Evolutionary conservation across 2,329 filamentous ascomycete genomes (phyloP).

Genomic region (Penicillium sp.): DNA sequence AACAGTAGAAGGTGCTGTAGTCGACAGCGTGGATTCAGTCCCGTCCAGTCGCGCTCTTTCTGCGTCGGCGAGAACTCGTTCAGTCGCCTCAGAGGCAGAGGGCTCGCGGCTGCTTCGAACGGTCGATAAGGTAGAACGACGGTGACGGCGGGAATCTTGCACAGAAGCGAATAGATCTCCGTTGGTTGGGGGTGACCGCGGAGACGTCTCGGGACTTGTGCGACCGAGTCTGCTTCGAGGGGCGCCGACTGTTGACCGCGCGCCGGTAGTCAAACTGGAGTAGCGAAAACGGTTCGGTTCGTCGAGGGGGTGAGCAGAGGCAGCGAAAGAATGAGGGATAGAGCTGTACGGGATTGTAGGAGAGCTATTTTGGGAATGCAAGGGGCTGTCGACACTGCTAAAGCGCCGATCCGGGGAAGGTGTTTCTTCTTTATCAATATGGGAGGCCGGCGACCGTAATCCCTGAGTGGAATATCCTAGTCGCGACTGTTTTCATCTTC

Average conservation of each 20-base stretch:
- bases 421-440: conserved; percentile 30
- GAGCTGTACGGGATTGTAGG: conserved; percentile 29
- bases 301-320: conserved; percentile 39
- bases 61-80: conserved; percentile 31
- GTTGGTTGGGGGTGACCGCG: conserved; percentile 27
- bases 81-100: conserved; percentile 34
- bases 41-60: conserved; percentile 52
- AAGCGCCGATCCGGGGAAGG: conserved; percentile 37
- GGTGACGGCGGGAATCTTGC: conserved; percentile 32
- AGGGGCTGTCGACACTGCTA: conserved; percentile 33
- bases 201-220: conserved; percentile 34
- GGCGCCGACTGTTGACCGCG: conserved; percentile 36
- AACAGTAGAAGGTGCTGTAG: conserved; percentile 82
- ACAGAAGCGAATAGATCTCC: conserved; percentile 32
- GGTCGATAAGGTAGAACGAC: conserved; percentile 33
- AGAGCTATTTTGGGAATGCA: conserved; percentile 33
- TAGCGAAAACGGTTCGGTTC: conserved; percentile 35
- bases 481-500: conserved; percentile 30
- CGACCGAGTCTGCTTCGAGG: conserved; percentile 37
- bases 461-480: conserved; percentile 34
- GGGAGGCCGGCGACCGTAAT: conserved; percentile 33
- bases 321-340: conserved; percentile 27
- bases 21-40: conserved; percentile 83
- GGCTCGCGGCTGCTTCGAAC: conserved; percentile 36
- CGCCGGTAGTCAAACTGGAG: conserved; percentile 28